These are phyloP conservation scores for Auxenochlorella protothecoides DNA, from an alignment of 139 green algal genomes.

Conservation along the genomic window DNA sequence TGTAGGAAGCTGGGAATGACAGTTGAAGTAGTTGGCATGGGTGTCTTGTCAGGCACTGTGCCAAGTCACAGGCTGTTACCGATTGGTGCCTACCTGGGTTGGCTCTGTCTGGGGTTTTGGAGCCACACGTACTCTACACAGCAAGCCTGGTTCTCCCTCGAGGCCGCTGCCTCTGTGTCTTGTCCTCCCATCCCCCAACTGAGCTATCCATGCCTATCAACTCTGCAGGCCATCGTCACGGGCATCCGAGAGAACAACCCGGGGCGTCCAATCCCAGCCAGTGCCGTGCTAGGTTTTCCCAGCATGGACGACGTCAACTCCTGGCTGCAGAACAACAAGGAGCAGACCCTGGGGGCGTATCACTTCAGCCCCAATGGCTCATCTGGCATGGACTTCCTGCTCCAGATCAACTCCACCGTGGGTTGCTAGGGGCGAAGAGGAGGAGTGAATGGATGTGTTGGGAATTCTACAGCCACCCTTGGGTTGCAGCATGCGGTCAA, in stretches of 20 bases:
- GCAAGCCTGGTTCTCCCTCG: too few relatives aligned
- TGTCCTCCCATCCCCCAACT: too few relatives aligned
- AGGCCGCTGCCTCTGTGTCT: too few relatives aligned
- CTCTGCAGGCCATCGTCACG: conserved; percentile 39
- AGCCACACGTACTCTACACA: too few relatives aligned
- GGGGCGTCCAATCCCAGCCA: conserved; percentile 26
- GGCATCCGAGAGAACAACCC: conserved; percentile 52
- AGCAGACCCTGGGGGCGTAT: conserved; percentile 43
- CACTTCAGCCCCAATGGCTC: conserved; percentile 34
- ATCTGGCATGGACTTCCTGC: conserved; percentile 35
- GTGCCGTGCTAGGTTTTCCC: conserved; percentile 46
- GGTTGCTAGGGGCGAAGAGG: neutral
- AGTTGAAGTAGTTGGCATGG: too few relatives aligned
- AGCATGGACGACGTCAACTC: conserved; percentile 37
- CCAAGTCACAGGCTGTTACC: too few relatives aligned
- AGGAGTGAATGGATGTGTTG: neutral
- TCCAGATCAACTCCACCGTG: conserved; percentile 81
- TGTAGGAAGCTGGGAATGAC: too few relatives aligned
- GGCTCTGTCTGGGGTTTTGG: too few relatives aligned
- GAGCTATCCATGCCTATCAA: neutral
- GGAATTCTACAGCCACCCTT: neutral
- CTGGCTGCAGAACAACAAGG: conserved; percentile 58
- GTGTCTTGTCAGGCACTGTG: too few relatives aligned
- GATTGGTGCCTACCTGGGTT: too few relatives aligned
- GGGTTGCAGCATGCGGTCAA: too few relatives aligned